A percentile compares a stretch with the other conserved stretches of the same genome.
Conservation (phyloP, 1,139 yeast genomes). For the Candida pseudoviswanathii region DNA sequence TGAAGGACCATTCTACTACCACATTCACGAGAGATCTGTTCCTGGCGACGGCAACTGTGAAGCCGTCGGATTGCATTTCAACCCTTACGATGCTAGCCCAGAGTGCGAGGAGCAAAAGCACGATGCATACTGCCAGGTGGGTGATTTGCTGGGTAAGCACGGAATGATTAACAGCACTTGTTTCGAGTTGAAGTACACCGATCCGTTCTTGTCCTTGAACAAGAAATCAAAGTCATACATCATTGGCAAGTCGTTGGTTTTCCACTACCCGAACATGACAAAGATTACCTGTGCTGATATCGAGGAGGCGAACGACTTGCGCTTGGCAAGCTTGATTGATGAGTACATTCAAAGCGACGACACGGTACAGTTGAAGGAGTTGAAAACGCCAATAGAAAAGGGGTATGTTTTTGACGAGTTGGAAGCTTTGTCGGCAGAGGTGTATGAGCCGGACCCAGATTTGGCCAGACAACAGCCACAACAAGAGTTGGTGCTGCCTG, state of each 20-base stretch:
- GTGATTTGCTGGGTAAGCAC: slow-evolving; percentile 67
- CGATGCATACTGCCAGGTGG: slow-evolving; percentile 59
- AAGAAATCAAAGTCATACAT: slow-evolving; percentile 48
- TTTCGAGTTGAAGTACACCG: slow-evolving; percentile 53
- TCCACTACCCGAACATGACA: slow-evolving; percentile 52
- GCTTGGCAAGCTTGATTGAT: slow-evolving; percentile 27
- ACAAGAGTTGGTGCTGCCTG: slow-evolving; percentile 8
- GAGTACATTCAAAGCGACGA: slow-evolving; percentile 26
- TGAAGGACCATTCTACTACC: slow-evolving; percentile 64
- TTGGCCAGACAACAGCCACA: slow-evolving; percentile 11
- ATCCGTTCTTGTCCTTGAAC: slow-evolving; percentile 56
- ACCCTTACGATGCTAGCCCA: slow-evolving; percentile 51
- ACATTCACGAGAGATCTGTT: slow-evolving; percentile 54
- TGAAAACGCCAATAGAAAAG: slow-evolving; percentile 20
- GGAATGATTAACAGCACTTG: slow-evolving; percentile 60
- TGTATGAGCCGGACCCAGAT: slow-evolving; percentile 17
- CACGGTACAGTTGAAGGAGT: slow-evolving; percentile 22
- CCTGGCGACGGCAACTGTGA: slow-evolving; percentile 50
- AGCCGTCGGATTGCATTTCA: slow-evolving; percentile 52
- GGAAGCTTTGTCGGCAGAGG: slow-evolving; percentile 20
- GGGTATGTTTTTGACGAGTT: slow-evolving; percentile 19
- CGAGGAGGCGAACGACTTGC: slow-evolving; percentile 30
- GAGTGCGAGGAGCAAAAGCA: slow-evolving; percentile 47
- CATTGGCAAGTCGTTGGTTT: slow-evolving; percentile 54
- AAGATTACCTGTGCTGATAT: slow-evolving; percentile 64